These are phyloP conservation scores for Teratosphaeriaceae sp. DNA, from an alignment of 2,329 filamentous ascomycete species.

Conservation along the genomic window DNA sequence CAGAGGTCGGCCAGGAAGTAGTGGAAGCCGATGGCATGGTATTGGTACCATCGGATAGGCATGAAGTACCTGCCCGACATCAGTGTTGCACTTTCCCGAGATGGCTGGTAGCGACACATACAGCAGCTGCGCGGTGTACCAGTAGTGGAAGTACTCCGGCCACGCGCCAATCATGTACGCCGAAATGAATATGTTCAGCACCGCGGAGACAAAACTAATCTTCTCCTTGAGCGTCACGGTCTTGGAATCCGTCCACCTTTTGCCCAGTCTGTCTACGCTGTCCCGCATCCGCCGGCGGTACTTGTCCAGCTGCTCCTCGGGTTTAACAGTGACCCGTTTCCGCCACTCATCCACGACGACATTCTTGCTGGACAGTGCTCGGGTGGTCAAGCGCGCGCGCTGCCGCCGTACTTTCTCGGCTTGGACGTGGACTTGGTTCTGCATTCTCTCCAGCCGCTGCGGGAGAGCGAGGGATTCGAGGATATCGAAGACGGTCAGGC, in stretches of 20 bases:
- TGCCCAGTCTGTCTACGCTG: slow-evolving; percentile 80
- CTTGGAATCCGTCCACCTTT: slow-evolving; percentile 83
- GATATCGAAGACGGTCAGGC: slow-evolving; percentile 84
- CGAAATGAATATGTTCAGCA: slow-evolving; percentile 95
- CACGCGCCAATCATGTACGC: slow-evolving; percentile 85
- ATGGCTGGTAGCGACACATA: slow-evolving; percentile 13
- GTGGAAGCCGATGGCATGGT: slow-evolving; percentile 85
- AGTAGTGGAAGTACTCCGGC: slow-evolving; percentile 81
- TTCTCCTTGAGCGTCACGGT: slow-evolving; percentile 88
- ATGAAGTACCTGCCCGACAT: slow-evolving; percentile 67
- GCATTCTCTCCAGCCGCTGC: slow-evolving; percentile 84
- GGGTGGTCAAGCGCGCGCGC: slow-evolving; percentile 69
- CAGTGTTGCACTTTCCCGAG: not conserved
- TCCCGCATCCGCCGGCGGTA: slow-evolving; percentile 82
- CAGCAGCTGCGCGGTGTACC: slow-evolving; percentile 55
- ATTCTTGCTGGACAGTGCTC: slow-evolving; percentile 71
- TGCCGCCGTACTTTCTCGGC: slow-evolving; percentile 80
- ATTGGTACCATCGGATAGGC: slow-evolving; percentile 89
- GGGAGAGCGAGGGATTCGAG: slow-evolving; percentile 88
- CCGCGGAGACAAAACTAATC: slow-evolving; percentile 89
- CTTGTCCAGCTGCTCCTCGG: slow-evolving; percentile 87
- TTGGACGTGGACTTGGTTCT: slow-evolving; percentile 73
- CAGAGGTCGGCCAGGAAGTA: slow-evolving; percentile 97
- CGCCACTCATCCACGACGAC: slow-evolving; percentile 92
- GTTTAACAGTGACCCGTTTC: slow-evolving; percentile 66